These are phyloP conservation scores for Candida silvicultrix DNA, from an alignment of 805 yeast species.

Conservation along the genomic window DNA sequence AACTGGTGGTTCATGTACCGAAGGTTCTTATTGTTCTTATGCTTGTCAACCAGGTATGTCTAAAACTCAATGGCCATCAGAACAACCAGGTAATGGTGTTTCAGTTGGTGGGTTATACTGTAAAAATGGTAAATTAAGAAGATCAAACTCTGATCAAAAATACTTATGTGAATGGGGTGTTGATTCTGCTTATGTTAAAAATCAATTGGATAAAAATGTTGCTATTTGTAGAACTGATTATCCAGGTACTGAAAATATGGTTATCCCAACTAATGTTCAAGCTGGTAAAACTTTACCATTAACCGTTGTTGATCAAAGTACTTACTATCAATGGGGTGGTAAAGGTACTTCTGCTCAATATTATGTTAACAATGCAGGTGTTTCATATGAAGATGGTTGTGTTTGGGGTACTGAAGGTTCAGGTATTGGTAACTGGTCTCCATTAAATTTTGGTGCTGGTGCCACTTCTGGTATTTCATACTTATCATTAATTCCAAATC, in stretches of 20 bases:
- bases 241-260: slow-evolving; percentile 99
- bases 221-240: slow-evolving; percentile 97
- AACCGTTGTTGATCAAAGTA: slow-evolving; percentile 71
- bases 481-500: slow-evolving; percentile 91
- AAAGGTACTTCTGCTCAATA: slow-evolving; percentile 87
- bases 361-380: slow-evolving; percentile 97
- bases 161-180: slow-evolving; percentile 87
- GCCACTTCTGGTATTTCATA: slow-evolving; percentile 59
- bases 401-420: slow-evolving; percentile 82
- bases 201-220: slow-evolving; percentile 56
- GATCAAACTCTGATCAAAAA: slow-evolving; percentile 59
- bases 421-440: slow-evolving; percentile 96
- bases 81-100: slow-evolving; percentile 83
- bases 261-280: slow-evolving; percentile 76
- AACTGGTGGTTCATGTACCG: slow-evolving; percentile 65
- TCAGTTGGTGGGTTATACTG: slow-evolving; percentile 93
- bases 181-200: slow-evolving; percentile 60
- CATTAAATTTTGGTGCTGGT: slow-evolving; percentile 92
- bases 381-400: slow-evolving; percentile 85
- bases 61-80: slow-evolving; percentile 94
- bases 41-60: slow-evolving; percentile 99
- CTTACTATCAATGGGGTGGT: slow-evolving; percentile 81
- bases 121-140: slow-evolving; percentile 78
- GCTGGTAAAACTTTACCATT: slow-evolving; percentile 63
- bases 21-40: slow-evolving; percentile 93